Conservation (phyloP, 768 basidiomycete species). For the Mycena latifolia region DNA sequence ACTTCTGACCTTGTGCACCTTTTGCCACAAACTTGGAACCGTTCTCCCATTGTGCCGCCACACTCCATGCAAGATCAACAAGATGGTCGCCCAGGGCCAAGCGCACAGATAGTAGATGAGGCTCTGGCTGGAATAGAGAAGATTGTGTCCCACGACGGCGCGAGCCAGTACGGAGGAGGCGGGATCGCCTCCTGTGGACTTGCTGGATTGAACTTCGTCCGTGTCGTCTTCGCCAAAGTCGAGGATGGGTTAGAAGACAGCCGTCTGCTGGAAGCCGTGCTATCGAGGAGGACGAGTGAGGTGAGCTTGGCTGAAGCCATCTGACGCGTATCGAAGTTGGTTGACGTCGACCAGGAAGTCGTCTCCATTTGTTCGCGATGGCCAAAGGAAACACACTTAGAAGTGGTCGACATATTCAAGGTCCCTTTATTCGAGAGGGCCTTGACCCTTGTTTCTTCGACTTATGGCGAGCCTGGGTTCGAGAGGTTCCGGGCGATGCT, state of each 20-base stretch:
- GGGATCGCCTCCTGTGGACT: slow-evolving; percentile 72
- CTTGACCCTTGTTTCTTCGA: slow-evolving; percentile 48
- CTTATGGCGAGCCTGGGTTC: slow-evolving; percentile 53
- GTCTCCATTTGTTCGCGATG: slow-evolving; percentile 69
- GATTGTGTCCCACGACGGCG: slow-evolving; percentile 61
- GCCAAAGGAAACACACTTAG: slow-evolving; percentile 65
- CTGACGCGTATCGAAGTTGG: background rate
- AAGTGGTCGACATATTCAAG: slow-evolving; percentile 63
- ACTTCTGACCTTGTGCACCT: slow-evolving; percentile 4
- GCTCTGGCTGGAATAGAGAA: slow-evolving; percentile 47
- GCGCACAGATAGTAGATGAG: slow-evolving; percentile 21
- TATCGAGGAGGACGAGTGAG: slow-evolving; percentile 49
- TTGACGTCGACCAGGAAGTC: slow-evolving; percentile 57
- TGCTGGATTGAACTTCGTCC: slow-evolving; percentile 74
- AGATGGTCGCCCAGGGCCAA: background rate
- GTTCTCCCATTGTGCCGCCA: slow-evolving; percentile 12
- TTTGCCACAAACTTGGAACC: slow-evolving; percentile 1
- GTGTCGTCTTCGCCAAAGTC: slow-evolving; percentile 58
- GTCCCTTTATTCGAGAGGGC: slow-evolving; percentile 62
- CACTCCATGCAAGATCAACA: background rate
- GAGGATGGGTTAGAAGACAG: slow-evolving; percentile 43
- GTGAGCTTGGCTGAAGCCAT: slow-evolving; percentile 41
- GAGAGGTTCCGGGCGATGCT: slow-evolving; percentile 52
- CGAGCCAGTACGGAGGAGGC: slow-evolving; percentile 67
- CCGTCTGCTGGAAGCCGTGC: slow-evolving; percentile 48